phyloP scores from a whole-genome alignment of 495 filamentous ascomycete species.

The Trichodelitschia bisporula region DNA sequence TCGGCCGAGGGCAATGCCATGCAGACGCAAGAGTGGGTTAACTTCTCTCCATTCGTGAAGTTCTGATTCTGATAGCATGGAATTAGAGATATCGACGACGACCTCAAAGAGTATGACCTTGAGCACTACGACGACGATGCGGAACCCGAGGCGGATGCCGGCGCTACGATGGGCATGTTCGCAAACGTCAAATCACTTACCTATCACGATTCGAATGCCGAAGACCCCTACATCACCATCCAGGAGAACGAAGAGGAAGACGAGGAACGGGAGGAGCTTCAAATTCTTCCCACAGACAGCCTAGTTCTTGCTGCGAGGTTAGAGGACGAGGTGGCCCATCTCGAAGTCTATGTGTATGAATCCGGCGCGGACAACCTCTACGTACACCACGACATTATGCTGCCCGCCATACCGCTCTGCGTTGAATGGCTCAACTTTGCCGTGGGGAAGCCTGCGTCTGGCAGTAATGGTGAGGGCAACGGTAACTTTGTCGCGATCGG shows the following conservation, averaged over 20 bases:
- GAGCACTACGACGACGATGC: slow-evolving; percentile 75
- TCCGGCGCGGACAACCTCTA: slow-evolving; percentile 86
- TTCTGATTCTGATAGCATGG: background rate
- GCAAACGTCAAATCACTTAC: slow-evolving; percentile 80
- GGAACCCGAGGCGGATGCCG: slow-evolving; percentile 27
- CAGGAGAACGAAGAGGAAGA: slow-evolving; percentile 70
- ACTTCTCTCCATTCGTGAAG: no score
- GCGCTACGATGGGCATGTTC: slow-evolving; percentile 66
- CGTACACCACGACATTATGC: slow-evolving; percentile 98
- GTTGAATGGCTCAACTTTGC: slow-evolving; percentile 86
- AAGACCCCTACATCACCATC: slow-evolving; percentile 90
- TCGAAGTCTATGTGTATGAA: slow-evolving; percentile 96
- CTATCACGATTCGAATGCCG: slow-evolving; percentile 77
- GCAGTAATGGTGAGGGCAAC: slow-evolving; percentile 10
- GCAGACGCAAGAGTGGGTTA: slow-evolving; percentile 5
- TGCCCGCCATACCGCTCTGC: slow-evolving; percentile 85
- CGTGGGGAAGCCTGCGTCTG: slow-evolving; percentile 47
- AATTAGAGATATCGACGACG: slow-evolving; percentile 41
- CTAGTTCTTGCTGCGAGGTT: slow-evolving; percentile 75
- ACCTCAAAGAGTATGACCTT: slow-evolving; percentile 83
- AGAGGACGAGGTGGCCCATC: slow-evolving; percentile 88
- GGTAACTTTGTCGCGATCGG: slow-evolving; percentile 88
- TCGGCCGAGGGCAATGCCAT: background rate
- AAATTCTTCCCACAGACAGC: slow-evolving; percentile 83
- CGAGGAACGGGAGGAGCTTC: slow-evolving; percentile 81